Evolutionary conservation across 768 basidiomycete genomes (phyloP).

Genomic region (Porpolomopsis calyptriformis): DNA sequence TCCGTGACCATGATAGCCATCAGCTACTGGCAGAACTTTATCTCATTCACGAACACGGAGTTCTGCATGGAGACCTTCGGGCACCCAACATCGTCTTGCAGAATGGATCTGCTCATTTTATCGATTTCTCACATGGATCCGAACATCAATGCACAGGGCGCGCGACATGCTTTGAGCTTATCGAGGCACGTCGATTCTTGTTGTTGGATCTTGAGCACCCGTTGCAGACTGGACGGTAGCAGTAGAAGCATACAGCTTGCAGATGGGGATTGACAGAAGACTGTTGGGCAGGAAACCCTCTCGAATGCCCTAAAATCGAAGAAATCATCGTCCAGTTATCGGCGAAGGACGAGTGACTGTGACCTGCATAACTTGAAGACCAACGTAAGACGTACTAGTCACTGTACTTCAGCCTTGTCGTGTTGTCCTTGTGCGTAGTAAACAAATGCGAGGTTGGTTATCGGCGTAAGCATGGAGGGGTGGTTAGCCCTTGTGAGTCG

Average conservation of each 20-base stretch:
- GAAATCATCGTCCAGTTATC: too few species aligned
- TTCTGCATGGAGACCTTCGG: conserved; percentile 2
- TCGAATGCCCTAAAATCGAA: too few species aligned
- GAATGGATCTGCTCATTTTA: conserved; percentile 4
- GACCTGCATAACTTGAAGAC: too few species aligned
- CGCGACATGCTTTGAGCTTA: conserved; percentile 4
- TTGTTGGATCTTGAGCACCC: conserved; percentile 2
- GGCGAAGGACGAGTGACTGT: too few species aligned
- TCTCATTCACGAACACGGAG: conserved; percentile 1
- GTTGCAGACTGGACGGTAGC: conserved; percentile 1
- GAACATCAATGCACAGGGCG: conserved; percentile 3
- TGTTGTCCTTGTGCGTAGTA: too few species aligned
- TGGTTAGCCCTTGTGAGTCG: too few species aligned
- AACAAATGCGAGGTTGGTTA: too few species aligned
- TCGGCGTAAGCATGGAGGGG: too few species aligned
- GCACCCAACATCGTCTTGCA: conserved; percentile 3
- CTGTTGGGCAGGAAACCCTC: too few species aligned
- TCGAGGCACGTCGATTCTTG: conserved; percentile 2
- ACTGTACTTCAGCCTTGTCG: too few species aligned
- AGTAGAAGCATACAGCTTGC: background rate
- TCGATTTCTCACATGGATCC: conserved; percentile 3
- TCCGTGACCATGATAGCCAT: conserved; percentile 2
- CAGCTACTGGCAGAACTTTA: conserved; percentile 3
- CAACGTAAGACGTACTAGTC: too few species aligned
- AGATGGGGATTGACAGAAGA: conserved; percentile 2